Percentiles rank a stretch among this genome's conserved stretches.
Conservation (phyloP, 805 yeast species). For the Saccharomyces eubayanus region DNA sequence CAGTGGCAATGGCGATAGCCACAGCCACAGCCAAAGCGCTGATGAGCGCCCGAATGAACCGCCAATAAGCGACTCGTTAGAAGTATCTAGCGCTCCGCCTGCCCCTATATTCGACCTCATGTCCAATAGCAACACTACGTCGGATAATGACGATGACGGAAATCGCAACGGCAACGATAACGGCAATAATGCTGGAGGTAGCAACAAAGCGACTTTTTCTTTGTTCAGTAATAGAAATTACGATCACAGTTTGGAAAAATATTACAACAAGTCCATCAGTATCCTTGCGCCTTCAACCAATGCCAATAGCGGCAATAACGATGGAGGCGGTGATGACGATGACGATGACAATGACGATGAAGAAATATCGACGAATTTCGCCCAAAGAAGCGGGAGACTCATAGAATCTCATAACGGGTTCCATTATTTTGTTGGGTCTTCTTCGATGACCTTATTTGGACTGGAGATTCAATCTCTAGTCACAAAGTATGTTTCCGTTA, state of each 20-base stretch:
- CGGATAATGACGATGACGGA: conserved; percentile 1
- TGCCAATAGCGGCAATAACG: background rate
- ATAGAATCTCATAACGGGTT: conserved; percentile 72
- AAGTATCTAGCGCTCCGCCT: background rate
- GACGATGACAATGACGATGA: conserved; percentile 14
- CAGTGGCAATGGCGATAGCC: background rate
- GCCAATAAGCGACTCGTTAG: background rate
- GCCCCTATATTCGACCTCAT: background rate
- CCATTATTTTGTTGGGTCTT: conserved; percentile 67
- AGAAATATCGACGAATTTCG: conserved; percentile 62
- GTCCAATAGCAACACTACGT: conserved; percentile 1
- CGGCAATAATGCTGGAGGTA: background rate
- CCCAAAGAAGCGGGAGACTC: conserved; percentile 62
- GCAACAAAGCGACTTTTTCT: background rate
- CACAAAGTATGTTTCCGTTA: conserved; percentile 28
- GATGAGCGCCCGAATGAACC: background rate
- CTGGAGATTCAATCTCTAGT: conserved; percentile 65
- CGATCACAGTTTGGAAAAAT: background rate
- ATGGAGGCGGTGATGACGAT: background rate
- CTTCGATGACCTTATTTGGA: conserved; percentile 77
- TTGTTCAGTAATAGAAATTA: background rate
- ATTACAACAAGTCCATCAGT: background rate
- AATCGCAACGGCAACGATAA: background rate
- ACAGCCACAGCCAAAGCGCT: too few species aligned
- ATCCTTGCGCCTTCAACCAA: background rate